These are phyloP conservation scores for Herpetospermum pedunculosum DNA, from an alignment of 306 rosid genomes.

Conservation along the genomic window DNA sequence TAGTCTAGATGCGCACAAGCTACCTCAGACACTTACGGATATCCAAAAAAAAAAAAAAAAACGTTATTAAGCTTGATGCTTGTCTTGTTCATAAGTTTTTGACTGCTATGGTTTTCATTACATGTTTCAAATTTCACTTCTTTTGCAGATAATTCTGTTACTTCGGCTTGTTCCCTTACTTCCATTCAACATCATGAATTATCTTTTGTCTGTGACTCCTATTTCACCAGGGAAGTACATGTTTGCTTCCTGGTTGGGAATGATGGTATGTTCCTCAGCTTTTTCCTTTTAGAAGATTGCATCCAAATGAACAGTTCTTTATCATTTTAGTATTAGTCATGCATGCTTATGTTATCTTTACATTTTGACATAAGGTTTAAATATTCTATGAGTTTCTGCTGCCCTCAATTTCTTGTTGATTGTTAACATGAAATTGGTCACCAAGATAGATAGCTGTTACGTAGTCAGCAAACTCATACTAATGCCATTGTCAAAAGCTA, in stretches of 20 bases:
- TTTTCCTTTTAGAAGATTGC: slow-evolving; percentile 5
- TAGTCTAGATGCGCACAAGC: too few relatives aligned
- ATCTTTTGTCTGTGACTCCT: slow-evolving; percentile 86
- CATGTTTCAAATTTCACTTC: background rate
- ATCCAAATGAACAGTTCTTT: background rate
- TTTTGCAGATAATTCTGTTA: slow-evolving; percentile 68
- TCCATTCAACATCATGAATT: slow-evolving; percentile 84
- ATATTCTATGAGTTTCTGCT: background rate
- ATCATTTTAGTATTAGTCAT: background rate
- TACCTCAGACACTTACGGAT: too few relatives aligned
- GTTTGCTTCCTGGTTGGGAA: slow-evolving; percentile 96
- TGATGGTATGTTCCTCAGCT: slow-evolving; percentile 65
- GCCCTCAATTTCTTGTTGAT: background rate
- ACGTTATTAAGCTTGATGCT: too few relatives aligned
- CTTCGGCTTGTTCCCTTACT: slow-evolving; percentile 96
- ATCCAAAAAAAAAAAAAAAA: too few relatives aligned
- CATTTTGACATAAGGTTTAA: too few relatives aligned
- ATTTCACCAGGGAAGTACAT: slow-evolving; percentile 70
- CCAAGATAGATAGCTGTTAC: background rate
- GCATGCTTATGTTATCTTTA: background rate
- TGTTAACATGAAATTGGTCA: background rate
- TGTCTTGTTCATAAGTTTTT: background rate
- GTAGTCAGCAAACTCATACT: background rate
- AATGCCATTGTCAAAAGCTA: background rate
- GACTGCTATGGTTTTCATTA: background rate